These are phyloP conservation scores for Ceratobasidium sp. DNA, from an alignment of 1,284 basidiomycete species.

Conservation along the genomic window DNA sequence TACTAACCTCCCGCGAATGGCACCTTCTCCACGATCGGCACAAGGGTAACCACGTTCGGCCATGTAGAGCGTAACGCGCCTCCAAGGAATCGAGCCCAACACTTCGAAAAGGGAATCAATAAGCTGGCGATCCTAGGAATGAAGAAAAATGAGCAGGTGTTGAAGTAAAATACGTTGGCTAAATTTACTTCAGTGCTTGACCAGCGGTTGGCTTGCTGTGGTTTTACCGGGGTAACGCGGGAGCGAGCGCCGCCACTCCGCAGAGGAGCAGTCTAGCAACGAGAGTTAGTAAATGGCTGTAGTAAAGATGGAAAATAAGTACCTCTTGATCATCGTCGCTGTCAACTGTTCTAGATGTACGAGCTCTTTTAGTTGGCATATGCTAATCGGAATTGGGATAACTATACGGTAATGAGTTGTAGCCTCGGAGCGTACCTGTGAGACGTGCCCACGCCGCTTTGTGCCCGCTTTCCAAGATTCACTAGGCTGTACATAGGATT, in stretches of 20 bases:
- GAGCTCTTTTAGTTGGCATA: constrained; percentile 18
- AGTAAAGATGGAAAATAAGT: not conserved
- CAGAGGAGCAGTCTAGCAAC: constrained; percentile 20
- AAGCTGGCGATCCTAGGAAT: constrained; percentile 31
- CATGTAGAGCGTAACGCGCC: constrained; percentile 36
- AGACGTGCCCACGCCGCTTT: constrained; percentile 14
- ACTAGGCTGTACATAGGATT: constrained; percentile 34
- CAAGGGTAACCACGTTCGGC: constrained; percentile 29
- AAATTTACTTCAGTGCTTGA: constrained; percentile 6
- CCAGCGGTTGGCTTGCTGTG: constrained; percentile 39
- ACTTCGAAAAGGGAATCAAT: constrained; percentile 40
- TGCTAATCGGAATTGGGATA: not conserved
- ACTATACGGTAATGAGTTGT: too few species aligned
- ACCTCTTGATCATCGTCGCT: constrained; percentile 36
- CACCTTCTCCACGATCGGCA: constrained; percentile 37
- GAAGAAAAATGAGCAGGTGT: not conserved
- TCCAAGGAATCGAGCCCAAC: constrained; percentile 34
- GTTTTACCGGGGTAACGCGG: constrained; percentile 32
- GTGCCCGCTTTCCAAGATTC: constrained; percentile 35
- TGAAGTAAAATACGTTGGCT: not conserved
- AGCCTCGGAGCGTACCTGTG: not conserved
- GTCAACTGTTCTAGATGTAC: constrained; percentile 11
- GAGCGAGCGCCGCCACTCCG: constrained; percentile 37
- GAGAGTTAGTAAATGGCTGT: not conserved
- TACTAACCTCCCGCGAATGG: constrained; percentile 32